Evolutionary conservation across 1,284 basidiomycete species (phyloP).

Genomic region (Ceratobasidium theobromae): DNA sequence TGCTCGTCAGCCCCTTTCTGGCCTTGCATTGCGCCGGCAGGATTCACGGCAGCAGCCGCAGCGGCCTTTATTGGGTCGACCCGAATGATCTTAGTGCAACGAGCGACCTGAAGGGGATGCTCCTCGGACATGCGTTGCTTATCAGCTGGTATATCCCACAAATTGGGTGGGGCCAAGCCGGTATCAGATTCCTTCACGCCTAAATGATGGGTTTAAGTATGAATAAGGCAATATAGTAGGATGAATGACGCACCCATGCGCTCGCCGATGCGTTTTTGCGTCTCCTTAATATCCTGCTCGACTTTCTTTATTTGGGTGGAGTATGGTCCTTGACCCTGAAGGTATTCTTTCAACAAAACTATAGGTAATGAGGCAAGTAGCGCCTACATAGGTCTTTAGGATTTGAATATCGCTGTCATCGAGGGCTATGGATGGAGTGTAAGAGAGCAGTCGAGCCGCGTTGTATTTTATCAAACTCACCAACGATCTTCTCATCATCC

Average conservation of each 20-base stretch:
- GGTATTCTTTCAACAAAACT: slow-evolving; percentile 35
- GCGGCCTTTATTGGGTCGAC: slow-evolving; percentile 71
- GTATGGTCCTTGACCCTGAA: slow-evolving; percentile 96
- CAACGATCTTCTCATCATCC: slow-evolving; percentile 89
- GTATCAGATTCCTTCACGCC: slow-evolving; percentile 99
- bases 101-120: slow-evolving; percentile 93
- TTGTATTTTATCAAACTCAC: slow-evolving; percentile 49
- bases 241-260: slow-evolving; percentile 70
- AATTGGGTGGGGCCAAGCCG: slow-evolving; percentile 92
- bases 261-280: slow-evolving; percentile 96
- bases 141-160: slow-evolving; percentile 93
- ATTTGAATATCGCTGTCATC: slow-evolving; percentile 99
- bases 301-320: slow-evolving; percentile 85
- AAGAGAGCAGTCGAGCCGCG: background rate
- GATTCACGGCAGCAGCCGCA: slow-evolving; percentile 69
- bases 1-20: slow-evolving; percentile 93
- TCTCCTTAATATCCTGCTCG: slow-evolving; percentile 92
- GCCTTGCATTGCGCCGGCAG: slow-evolving; percentile 72
- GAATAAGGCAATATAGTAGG: background rate
- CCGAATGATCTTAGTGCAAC: slow-evolving; percentile 98
- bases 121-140: slow-evolving; percentile 88
- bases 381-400: slow-evolving; percentile 90
- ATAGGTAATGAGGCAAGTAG: slow-evolving; percentile 36
- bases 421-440: slow-evolving; percentile 58
- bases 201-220: slow-evolving; percentile 39